Evolutionary conservation across 192 early-diverging fungal species (phyloP).

Genomic region (Coemansia sp.): DNA sequence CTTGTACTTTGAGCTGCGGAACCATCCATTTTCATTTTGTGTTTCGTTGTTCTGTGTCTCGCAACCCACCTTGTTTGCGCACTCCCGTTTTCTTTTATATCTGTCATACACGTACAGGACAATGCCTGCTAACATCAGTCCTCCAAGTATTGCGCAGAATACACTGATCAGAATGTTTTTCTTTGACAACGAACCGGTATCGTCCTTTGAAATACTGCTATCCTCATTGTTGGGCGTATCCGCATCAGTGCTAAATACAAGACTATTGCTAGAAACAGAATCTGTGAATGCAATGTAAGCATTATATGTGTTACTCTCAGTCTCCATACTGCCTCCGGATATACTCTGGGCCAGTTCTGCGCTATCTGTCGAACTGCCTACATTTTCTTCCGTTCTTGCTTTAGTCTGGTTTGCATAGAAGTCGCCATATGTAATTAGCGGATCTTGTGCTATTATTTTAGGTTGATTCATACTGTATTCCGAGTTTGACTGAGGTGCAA

Average conservation of each 20-base stretch:
- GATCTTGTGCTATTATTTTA: neutral
- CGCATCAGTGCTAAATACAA: too few relatives aligned
- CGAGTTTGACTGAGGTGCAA: neutral
- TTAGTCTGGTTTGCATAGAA: neutral
- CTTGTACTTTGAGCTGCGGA: too few relatives aligned
- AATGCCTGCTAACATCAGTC: neutral
- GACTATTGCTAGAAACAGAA: too few relatives aligned
- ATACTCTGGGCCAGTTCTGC: too few relatives aligned
- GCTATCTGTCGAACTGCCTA: too few relatives aligned
- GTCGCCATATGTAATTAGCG: neutral
- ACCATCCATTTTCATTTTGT: too few relatives aligned
- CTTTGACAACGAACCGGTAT: neutral
- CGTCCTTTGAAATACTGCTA: neutral
- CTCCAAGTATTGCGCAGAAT: neutral
- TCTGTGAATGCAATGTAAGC: too few relatives aligned
- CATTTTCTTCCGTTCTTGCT: neutral
- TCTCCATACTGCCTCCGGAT: too few relatives aligned
- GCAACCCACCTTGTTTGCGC: too few relatives aligned
- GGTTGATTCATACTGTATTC: neutral
- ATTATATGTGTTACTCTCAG: too few relatives aligned
- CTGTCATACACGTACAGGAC: neutral
- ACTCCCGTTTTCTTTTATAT: neutral
- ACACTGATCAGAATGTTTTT: neutral
- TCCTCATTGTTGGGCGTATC: neutral
- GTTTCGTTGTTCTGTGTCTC: too few relatives aligned